phyloP scores from a whole-genome alignment of 1,139 yeast species.

The Kluyveromyces sp. region DNA sequence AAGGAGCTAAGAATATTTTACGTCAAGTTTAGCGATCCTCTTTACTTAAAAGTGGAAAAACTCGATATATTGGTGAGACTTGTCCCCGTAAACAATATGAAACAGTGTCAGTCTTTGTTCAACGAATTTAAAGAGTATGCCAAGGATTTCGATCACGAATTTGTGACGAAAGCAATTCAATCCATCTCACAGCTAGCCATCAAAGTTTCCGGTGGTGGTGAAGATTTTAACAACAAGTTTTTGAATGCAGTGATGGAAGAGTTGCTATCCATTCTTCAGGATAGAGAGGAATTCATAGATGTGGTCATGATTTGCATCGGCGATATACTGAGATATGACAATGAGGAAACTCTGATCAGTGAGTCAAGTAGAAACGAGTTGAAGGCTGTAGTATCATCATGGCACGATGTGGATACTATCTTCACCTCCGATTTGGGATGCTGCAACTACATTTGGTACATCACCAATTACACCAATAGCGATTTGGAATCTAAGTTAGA shows the following conservation, averaged over 20 bases:
- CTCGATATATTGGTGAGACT: conserved; percentile 83
- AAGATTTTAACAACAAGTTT: conserved; percentile 15
- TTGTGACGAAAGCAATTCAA: conserved; percentile 72
- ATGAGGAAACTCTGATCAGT: conserved; percentile 27
- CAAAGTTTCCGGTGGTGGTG: conserved; percentile 45
- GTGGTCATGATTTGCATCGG: conserved; percentile 73
- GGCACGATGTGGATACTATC: conserved; percentile 24
- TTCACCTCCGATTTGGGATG: conserved; percentile 28
- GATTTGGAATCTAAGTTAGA: conserved; percentile 39
- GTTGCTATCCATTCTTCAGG: conserved; percentile 66
- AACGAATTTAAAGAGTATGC: conserved; percentile 89
- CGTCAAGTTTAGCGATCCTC: conserved; percentile 90
- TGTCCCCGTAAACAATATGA: conserved; percentile 47
- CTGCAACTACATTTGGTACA: conserved; percentile 65
- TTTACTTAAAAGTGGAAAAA: conserved; percentile 87
- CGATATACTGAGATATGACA: conserved; percentile 69
- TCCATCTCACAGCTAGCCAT: conserved; percentile 90
- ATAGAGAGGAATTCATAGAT: conserved; percentile 72
- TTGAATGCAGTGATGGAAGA: conserved; percentile 61
- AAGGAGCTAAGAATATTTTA: conserved; percentile 86
- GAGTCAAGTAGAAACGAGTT: conserved; percentile 15
- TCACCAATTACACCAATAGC: conserved; percentile 85
- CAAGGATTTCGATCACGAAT: conserved; percentile 88
- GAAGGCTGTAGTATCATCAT: conserved; percentile 22
- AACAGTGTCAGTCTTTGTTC: conserved; percentile 61